Conservation (phyloP, 768 basidiomycete species). For the Phanerochaete sordida region DNA sequence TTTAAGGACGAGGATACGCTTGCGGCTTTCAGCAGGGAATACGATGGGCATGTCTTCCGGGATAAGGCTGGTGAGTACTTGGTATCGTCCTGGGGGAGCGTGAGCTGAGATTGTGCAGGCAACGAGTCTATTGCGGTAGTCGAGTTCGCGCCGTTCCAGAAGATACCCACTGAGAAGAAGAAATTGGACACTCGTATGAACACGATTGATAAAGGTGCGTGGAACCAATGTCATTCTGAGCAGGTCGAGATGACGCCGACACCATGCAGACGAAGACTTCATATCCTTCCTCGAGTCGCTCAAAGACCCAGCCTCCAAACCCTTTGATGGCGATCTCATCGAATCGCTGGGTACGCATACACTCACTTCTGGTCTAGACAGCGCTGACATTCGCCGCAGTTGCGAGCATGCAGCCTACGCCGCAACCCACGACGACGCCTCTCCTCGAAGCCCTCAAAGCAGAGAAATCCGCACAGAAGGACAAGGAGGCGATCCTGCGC, state of each 20-base stretch:
- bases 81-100: not conserved
- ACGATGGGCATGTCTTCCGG: conserved; percentile 88
- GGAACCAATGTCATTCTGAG: not conserved
- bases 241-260: not conserved
- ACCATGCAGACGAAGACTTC: conserved; percentile 68
- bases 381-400: conserved; percentile 37
- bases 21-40: conserved; percentile 73
- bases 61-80: conserved; percentile 78
- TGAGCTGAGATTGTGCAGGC: conserved; percentile 42
- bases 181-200: conserved; percentile 79
- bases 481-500: conserved; percentile 68
- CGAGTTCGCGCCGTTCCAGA: conserved; percentile 93
- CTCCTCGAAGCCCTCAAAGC: conserved; percentile 91
- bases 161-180: conserved; percentile 68
- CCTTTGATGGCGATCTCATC: conserved; percentile 55
- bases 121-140: conserved; percentile 87
- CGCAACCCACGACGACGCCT: conserved; percentile 79
- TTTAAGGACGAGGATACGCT: conserved; percentile 78
- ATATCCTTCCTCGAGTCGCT: conserved; percentile 78
- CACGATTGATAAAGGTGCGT: conserved; percentile 87
- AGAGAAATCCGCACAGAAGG: conserved; percentile 64
- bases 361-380: not conserved
- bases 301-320: conserved; percentile 43
- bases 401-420: conserved; percentile 55
- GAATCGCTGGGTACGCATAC: conserved; percentile 54